Evolutionary conservation across 2,329 filamentous ascomycete genomes (phyloP), one percentile per base, ranked within the genome.

Genomic region (Didymella arachidicola): DNA sequence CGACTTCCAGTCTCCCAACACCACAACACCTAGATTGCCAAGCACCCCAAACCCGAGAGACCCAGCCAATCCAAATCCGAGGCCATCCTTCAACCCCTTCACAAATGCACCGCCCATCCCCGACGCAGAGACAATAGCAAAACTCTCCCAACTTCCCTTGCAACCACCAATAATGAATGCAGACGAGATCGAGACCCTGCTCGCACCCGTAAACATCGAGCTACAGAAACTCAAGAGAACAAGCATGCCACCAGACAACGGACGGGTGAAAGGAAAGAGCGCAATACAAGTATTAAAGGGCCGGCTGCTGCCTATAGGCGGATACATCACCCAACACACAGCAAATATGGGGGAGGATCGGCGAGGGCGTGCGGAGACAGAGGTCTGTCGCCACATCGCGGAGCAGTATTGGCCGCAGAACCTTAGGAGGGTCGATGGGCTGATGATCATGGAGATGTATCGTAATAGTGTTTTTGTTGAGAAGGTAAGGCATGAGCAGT

Each of bases 331-430:
- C 5, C 2, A 34, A 0, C 7, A 53, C 11, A 19, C 65, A 8
- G 30, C 47, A 7, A 19, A 32, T 0, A 11, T 57, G 10, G 27
- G 44, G 19, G 8, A 7, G 2, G 2, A 1, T 4, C 3, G 61
- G 36, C 36, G 36, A 11, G 36, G 36, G 7, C 16, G 16, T 38
- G 18, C 34, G 0, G 34, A 38, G 7, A 38, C 34, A 38, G 34
- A 38, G 16, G 16, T 18, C 16, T 38, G 63, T 41, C 60, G 44
- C 7, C 42, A 64, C 19, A 64, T 70, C 25, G 63, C 68, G 2
- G 30, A 48, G 0, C 36, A 57, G 4, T 63, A 65, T 45, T 71
- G 67, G 68, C 68, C 66, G n/a, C 42, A 39, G 11, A 22, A 44
- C 1, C 16, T 52, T 2, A 14, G 36, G 18, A 1, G n/a, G 12